Evolutionary conservation across 176 grass and related monocot genomes (phyloP).

Genomic region (Eleusine indica): DNA sequence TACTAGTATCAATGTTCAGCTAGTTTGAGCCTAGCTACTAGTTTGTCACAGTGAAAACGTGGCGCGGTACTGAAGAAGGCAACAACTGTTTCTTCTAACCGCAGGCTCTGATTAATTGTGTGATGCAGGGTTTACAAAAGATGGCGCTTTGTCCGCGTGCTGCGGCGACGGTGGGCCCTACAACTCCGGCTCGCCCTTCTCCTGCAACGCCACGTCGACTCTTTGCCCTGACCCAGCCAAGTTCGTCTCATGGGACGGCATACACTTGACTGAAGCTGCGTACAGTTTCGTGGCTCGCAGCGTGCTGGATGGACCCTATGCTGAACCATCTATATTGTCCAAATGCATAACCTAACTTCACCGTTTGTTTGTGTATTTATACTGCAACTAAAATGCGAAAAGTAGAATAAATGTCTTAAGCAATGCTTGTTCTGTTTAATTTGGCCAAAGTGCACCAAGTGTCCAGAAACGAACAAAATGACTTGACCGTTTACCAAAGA

Average conservation of each 20-base stretch:
- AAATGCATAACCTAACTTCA: background rate
- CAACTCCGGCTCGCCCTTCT: slow-evolving; percentile 7
- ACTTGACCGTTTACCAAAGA: no score
- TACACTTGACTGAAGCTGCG: slow-evolving; percentile 10
- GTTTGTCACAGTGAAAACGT: background rate
- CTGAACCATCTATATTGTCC: background rate
- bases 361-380: background rate
- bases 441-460: no score
- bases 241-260: slow-evolving; percentile 32
- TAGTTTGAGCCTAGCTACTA: background rate
- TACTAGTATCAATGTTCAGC: no score
- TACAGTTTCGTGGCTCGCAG: background rate
- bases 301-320: background rate
- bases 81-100: no score
- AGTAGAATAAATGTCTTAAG: no score
- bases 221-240: slow-evolving; percentile 8
- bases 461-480: no score
- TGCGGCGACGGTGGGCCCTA: slow-evolving; percentile 34
- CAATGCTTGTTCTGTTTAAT: no score
- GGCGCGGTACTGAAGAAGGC: no score
- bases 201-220: background rate
- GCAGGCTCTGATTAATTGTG: no score
- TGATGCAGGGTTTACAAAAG: slow-evolving; percentile 26
- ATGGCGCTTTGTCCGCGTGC: background rate
- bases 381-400: no score